These are phyloP conservation scores for Comarum palustre DNA, from an alignment of 306 rosid species.

Conservation along the genomic window DNA sequence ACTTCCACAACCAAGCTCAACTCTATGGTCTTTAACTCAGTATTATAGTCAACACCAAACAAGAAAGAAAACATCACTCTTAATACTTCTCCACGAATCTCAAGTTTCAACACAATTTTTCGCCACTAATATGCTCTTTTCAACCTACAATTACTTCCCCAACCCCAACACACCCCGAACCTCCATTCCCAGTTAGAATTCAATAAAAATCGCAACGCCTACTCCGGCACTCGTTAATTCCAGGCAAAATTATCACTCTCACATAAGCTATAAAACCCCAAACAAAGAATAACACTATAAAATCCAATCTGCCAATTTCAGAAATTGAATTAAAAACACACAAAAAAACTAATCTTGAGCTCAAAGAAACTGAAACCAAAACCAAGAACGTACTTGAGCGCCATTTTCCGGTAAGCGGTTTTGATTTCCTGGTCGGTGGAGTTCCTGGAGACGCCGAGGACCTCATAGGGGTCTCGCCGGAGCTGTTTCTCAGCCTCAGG, in stretches of 20 bases:
- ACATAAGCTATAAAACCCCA: neutral
- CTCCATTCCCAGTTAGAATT: neutral
- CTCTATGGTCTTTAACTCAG: neutral
- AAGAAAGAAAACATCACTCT: neutral
- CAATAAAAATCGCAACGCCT: neutral
- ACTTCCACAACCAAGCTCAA: neutral
- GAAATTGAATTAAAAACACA: neutral
- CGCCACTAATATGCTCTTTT: neutral
- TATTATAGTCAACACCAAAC: neutral
- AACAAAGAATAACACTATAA: neutral
- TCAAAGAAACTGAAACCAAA: neutral
- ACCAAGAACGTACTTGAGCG: constrained; percentile 70
- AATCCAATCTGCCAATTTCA: neutral
- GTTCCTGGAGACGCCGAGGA: constrained; percentile 80
- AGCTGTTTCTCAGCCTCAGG: constrained; percentile 55
- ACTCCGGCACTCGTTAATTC: neutral
- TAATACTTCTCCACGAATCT: neutral
- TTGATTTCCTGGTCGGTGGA: constrained; percentile 95
- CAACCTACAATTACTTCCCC: neutral
- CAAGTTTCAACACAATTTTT: neutral
- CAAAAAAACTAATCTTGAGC: neutral
- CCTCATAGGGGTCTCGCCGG: constrained; percentile 95
- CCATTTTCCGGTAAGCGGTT: constrained; percentile 87
- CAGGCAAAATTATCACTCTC: neutral
- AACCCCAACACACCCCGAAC: neutral